phyloP scores from a whole-genome alignment of 805 yeast species.

The Starmera quercuum region DNA sequence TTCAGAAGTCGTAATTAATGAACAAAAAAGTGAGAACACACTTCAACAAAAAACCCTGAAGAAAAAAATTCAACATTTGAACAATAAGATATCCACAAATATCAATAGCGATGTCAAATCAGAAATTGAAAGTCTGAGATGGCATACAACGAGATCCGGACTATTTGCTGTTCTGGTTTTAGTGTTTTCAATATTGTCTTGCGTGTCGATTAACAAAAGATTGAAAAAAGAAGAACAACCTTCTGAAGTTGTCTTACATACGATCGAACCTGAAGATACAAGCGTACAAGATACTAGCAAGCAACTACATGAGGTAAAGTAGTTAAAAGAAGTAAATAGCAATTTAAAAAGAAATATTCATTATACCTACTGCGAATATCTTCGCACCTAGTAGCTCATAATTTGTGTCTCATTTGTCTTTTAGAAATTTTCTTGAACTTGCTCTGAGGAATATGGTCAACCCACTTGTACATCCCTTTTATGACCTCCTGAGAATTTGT shows the following conservation, averaged over 20 bases:
- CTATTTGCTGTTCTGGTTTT: slow-evolving; percentile 63
- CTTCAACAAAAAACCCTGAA: slow-evolving; percentile 61
- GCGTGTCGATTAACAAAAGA: slow-evolving; percentile 33
- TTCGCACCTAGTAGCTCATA: slow-evolving; percentile 23
- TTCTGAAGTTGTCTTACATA: slow-evolving; percentile 26
- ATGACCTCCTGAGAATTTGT: slow-evolving; percentile 61
- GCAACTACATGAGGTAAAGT: slow-evolving; percentile 1
- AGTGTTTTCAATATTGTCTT: slow-evolving; percentile 55
- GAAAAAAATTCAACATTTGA: slow-evolving; percentile 69
- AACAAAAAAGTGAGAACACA: slow-evolving; percentile 80
- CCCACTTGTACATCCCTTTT: slow-evolving; percentile 64
- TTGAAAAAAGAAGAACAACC: slow-evolving; percentile 23
- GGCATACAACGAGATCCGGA: slow-evolving; percentile 92
- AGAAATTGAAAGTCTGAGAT: slow-evolving; percentile 80
- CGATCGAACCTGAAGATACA: slow-evolving; percentile 22
- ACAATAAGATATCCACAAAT: slow-evolving; percentile 77
- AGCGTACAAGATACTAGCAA: slow-evolving; percentile 4
- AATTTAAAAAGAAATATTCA: slow-evolving; percentile 7
- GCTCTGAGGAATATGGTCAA: slow-evolving; percentile 63
- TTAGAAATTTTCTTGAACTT: slow-evolving; percentile 50
- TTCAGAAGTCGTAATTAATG: slow-evolving; percentile 74
- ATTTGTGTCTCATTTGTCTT: slow-evolving; percentile 54
- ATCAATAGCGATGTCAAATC: slow-evolving; percentile 76
- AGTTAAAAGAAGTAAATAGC: slow-evolving; percentile 2
- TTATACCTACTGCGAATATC: neutral